Evolutionary conservation across 139 green algal genomes (phyloP), one percentile per base, ranked within the genome.

Genomic region (Volvox reticuliferus): DNA sequence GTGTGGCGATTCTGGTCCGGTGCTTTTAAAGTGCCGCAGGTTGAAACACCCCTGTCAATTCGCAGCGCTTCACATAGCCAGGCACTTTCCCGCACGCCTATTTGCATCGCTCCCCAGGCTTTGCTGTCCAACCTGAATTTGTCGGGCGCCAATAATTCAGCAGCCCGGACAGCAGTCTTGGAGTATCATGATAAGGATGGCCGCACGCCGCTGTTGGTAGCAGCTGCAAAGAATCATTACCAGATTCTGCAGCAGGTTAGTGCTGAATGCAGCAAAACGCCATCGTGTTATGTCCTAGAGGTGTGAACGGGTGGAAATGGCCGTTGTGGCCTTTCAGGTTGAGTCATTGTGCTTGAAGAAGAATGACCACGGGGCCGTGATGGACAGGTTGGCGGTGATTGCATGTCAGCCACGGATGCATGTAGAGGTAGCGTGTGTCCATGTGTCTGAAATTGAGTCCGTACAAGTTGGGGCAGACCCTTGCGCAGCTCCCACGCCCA

Each of bases 161-260:
- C 12, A 24, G 50, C 50, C 1, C 86, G 86, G 14, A 18, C 50
- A 0, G n/a, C 21, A 3, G 26, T 91, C 3, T 28, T 91, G 32
- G 87, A 91, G 76, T 55, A 91, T 35, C 55, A 55, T 6, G 87
- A 91, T 36, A 79, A 69, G 1, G 17, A 24, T 19, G 76, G 76
- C 30, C 32, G 87, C 16, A 86, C 87, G 21, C 87, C 50, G 33
- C 62, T 91, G 62, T 22, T 91, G 26, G 26, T 91, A 14, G 77
- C 76, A 12, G 87, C 87, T 2, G 75, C 87, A 1, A 91, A 91
- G 61, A 86, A 86, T 2, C 76, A 91, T 28, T 86, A 79, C 14
- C 87, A 91, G 32, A 37, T 91, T 3, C 16, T 91, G 33, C 76
- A 86, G 35, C 32, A 85, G 86, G 86, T 90, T 26, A 21, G 76